Evolutionary conservation across 768 basidiomycete species (phyloP), one percentile per base, ranked within the genome.

Genomic region (Melanogaster broomeanus): DNA sequence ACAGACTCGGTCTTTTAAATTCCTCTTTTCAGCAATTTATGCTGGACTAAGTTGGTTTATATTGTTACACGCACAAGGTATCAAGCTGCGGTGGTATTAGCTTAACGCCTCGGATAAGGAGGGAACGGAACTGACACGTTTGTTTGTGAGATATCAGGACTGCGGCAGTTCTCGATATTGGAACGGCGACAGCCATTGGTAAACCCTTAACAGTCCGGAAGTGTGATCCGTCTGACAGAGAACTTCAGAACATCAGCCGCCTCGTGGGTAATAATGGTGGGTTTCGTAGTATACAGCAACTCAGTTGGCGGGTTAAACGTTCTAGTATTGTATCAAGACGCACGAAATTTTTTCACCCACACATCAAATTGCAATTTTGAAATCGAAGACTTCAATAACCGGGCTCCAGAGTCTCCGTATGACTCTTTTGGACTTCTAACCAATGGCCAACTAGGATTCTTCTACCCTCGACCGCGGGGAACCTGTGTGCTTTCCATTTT

Each of bases 401-500:
- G 53, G 60, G 47, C 55, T 49, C 45, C 51, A 42, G 52, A 45
- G 42, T 31, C 45, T 30, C n/a, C 61, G 40, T 38, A 38, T 19
- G 46, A 40, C 35, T 46, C 24, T 39, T 42, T 3, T 24, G 3
- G 15, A 28, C 56, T 64, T 59, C 60, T 27, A 51, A 46, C 60
- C 64, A 67, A 67, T 66, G 53, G 44, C 55, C 49, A 37, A 16
- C 2, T 9, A 12, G 35, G 33, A 7, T 33, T 38, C 42, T 42
- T 27, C 37, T 59, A 41, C 65, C 65, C 65, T 67, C 59, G 46
- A 65, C 65, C 65, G 45, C 66, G 58, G 51, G 9, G 13, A 65
- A 59, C 65, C 65, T 66, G 65, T 66, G 63, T 63, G 48, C 45
- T 57, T 65, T 64, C 59, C 57, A 61, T 58, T 62, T 56, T 15